Conservation (phyloP, 2,329 filamentous ascomycete species). For the Sarocladium brachiariae region DNA sequence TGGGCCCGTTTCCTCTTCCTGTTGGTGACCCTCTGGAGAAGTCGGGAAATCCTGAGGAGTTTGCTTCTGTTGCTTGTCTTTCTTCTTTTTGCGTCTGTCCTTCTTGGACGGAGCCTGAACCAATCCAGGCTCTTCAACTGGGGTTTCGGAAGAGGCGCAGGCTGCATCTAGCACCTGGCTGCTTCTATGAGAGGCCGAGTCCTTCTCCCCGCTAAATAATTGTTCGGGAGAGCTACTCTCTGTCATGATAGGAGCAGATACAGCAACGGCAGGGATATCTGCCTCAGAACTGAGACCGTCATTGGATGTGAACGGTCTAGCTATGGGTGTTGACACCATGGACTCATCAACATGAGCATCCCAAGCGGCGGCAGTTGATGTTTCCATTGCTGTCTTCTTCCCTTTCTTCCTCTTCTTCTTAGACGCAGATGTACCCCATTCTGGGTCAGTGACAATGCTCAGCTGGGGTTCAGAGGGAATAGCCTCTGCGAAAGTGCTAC, state of each 20-base stretch:
- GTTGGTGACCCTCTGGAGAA: not conserved
- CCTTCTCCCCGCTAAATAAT: not conserved
- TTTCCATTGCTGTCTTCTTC: slow-evolving; percentile 6
- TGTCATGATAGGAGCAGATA: slow-evolving; percentile 1
- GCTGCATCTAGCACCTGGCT: not conserved
- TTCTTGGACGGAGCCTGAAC: slow-evolving; percentile 12
- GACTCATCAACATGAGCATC: not conserved
- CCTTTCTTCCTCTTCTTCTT: slow-evolving; percentile 13
- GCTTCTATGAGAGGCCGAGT: not conserved
- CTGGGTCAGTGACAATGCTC: not conserved
- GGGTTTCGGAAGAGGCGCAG: not conserved
- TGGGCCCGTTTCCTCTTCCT: not conserved
- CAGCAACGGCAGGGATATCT: not conserved
- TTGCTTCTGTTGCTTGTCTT: slow-evolving; percentile 10
- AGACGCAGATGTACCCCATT: not conserved
- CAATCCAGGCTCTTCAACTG: not conserved
- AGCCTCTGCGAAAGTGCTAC: not conserved
- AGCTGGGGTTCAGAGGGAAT: not conserved
- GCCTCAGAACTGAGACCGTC: not conserved
- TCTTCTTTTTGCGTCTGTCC: slow-evolving; percentile 15
- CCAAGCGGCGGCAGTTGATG: slow-evolving; percentile 1
- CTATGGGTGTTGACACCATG: slow-evolving; percentile 3
- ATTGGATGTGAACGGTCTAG: not conserved
- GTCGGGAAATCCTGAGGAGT: not conserved
- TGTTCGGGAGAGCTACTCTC: not conserved